Evolutionary conservation across 1,284 basidiomycete species (phyloP), one percentile per base, ranked within the genome.

Genomic region (Sporisorium exsertum): DNA sequence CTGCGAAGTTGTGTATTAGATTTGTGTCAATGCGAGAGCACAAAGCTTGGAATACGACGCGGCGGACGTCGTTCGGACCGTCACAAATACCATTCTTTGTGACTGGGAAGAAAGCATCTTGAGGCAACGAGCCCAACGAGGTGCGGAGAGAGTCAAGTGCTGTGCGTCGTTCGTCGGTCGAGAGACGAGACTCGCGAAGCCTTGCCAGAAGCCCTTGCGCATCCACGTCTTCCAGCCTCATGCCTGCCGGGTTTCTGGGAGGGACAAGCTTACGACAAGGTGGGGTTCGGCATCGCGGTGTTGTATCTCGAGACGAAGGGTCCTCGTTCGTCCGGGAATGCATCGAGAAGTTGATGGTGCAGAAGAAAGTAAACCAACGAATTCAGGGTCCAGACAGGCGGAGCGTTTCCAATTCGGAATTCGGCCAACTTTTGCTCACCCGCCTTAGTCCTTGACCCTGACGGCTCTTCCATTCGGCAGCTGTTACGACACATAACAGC

Each of bases 141-240:
- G n/a, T 22, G 2, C 64, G 58, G 12, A 72, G 60, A 9, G 52
- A 22, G 4, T 72, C 69, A 7, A 72, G 64, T 1, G 58, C 49
- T 2, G 22, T 35, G 7, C 69, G 64, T 32, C 69, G 63, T 24
- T 66, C 33, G 7, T 72, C 69, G 33, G 64, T 22, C 20, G 69
- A 56, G 40, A 66, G 64, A 18, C 58, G 59, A n/a, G 69, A 72
- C 42, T 66, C 64, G 46, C 69, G 63, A 4, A 72, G 60, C 53
- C 46, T 58, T 6, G 42, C 13, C 18, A 66, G 51, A 15, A 66
- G 56, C 55, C 35, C 47, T 29, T 47, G n/a, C n/a, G n/a, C n/a
- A n/a, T n/a, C 59, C 10, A 51, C 24, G 10, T 29, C 33, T 9
- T 47, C 9, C 15, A 24, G 6, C 26, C 35, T 13, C 43, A 40